These are phyloP conservation scores for Physcomitrium patens DNA, from an alignment of 225 moss, liverwort and hornwort genomes.

Conservation along the genomic window DNA sequence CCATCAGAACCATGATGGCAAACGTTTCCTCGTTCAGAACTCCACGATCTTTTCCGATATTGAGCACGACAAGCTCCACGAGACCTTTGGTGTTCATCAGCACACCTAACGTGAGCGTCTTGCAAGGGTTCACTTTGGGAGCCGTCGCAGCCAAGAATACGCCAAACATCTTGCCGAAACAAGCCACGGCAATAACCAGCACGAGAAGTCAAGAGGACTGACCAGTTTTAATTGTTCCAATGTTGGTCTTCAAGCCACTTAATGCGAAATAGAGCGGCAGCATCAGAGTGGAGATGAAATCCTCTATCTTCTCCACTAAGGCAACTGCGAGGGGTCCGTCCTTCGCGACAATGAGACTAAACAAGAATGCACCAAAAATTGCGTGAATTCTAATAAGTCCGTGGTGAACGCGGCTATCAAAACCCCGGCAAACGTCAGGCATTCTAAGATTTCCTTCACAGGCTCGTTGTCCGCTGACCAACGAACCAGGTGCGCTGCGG, in stretches of 20 bases:
- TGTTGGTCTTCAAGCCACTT: constrained; percentile 77
- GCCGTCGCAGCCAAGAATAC: constrained; percentile 56
- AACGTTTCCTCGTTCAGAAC: constrained; percentile 80
- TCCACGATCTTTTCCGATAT: constrained; percentile 76
- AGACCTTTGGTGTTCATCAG: constrained; percentile 93
- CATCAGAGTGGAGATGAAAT: constrained; percentile 63
- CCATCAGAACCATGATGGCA: constrained; percentile 90
- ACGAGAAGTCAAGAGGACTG: constrained; percentile 62
- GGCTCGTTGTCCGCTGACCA: constrained; percentile 60
- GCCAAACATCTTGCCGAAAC: constrained; percentile 54
- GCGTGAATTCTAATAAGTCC: constrained; percentile 78
- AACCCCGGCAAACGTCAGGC: constrained; percentile 62
- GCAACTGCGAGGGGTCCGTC: constrained; percentile 66
- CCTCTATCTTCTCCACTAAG: constrained; percentile 80
- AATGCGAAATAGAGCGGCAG: constrained; percentile 84
- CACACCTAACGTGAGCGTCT: constrained; percentile 61
- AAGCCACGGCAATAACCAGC: constrained; percentile 75
- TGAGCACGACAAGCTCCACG: constrained; percentile 87
- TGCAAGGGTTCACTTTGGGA: constrained; percentile 46
- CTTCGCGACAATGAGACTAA: constrained; percentile 75
- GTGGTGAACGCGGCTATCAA: constrained; percentile 65
- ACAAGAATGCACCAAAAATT: constrained; percentile 79
- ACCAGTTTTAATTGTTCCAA: constrained; percentile 48
- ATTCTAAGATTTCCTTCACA: constrained; percentile 61
- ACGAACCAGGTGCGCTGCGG: too few relatives aligned